Evolutionary conservation across 148 eudicot genomes (phyloP), one percentile per base, ranked within the genome.

Genomic region (Rhododendron williamsianum): DNA sequence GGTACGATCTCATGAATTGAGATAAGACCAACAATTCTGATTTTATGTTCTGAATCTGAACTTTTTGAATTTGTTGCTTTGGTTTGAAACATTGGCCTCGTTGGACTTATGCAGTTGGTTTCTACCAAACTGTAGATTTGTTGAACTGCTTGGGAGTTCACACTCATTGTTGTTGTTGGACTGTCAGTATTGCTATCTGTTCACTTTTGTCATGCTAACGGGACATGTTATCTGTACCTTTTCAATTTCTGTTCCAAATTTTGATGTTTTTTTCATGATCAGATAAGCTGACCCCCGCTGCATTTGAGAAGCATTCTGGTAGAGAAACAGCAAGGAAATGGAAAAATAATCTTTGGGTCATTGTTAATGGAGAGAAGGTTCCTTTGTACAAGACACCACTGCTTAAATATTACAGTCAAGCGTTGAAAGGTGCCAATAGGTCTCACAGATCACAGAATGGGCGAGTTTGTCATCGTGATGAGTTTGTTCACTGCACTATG

Each of bases 261-360:
- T 41, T n/a, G 35, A 16, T 82, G 12, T 76, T 43, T 46, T 51
- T 49, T 46, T 82, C 45, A 80, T 87, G n/a, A 56, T 48, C 48
- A 94, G 96, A 89, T 54, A 91, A 90, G 76, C 71, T 94, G 81
- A 91, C 89, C 73, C 96, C 96, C 19, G 88, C 95, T 85, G 96
- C 96, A 85, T 94, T 94, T 86, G 96, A 92, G 88, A 94, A 92
- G 89, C 96, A 94, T 88, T 92, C 95, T 16, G 95, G 93, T 35
- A 91, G 91, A 88, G 96, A 92, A 88, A 90, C 89, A 54, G 90
- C 95, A 46, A 60, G 92, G 85, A 94, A 91, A 83, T 94, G 96
- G 96, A 94, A 90, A 87, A 91, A 91, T 63, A 91, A 90, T 71
- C 83, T 94, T 0, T 94, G 96, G 96, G 92, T 94, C 72, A 91